Base-by-base conservation (phyloP, 2,329 filamentous ascomycete species). In the Hawksworthiomyces lignivorus region DNA sequence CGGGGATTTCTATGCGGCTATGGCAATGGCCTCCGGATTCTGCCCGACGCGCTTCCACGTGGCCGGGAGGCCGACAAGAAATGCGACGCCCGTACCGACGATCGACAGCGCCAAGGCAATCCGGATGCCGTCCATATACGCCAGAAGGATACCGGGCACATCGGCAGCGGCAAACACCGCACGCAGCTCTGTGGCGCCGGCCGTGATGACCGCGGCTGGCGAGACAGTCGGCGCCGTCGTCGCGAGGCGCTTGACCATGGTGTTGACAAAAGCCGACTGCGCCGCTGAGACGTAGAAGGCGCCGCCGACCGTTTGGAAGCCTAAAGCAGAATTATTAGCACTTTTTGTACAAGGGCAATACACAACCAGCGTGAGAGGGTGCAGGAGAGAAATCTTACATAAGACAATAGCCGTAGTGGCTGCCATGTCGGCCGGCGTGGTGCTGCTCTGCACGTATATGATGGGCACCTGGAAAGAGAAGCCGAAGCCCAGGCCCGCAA, bases 301-400 rank as follows among this genome's bases (percentile, higher is more conserved):
- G 3, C 79, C 80, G 29, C 80, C 79, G 1, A 84, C 64, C 1
- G 69, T 69, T 52, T 83, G 76, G 60, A 75, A 77, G 59, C 84
- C 81, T 21, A 9, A 6, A 5, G 11, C 4, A 44, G n/a, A n/a
- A n/a, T n/a, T n/a, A n/a, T n/a, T n/a, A n/a, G n/a, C n/a, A n/a
- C n/a, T n/a, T n/a, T n/a, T n/a, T n/a, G n/a, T n/a, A n/a, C n/a
- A n/a, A n/a, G n/a, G n/a, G n/a, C n/a, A n/a, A n/a, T n/a, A n/a
- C n/a, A n/a, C n/a, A n/a, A n/a, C n/a, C n/a, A n/a, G n/a, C n/a
- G n/a, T n/a, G n/a, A n/a, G n/a, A n/a, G n/a, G n/a, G n/a, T n/a
- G n/a, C n/a, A n/a, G n/a, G n/a, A n/a, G n/a, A n/a, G n/a, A n/a
- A n/a, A n/a, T n/a, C 49, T 40, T 36, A 43, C 41, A 42, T 7